Evolutionary conservation across 805 yeast genomes (phyloP), one percentile per base, ranked within the genome.

Genomic region (Lipomyces orientalis): DNA sequence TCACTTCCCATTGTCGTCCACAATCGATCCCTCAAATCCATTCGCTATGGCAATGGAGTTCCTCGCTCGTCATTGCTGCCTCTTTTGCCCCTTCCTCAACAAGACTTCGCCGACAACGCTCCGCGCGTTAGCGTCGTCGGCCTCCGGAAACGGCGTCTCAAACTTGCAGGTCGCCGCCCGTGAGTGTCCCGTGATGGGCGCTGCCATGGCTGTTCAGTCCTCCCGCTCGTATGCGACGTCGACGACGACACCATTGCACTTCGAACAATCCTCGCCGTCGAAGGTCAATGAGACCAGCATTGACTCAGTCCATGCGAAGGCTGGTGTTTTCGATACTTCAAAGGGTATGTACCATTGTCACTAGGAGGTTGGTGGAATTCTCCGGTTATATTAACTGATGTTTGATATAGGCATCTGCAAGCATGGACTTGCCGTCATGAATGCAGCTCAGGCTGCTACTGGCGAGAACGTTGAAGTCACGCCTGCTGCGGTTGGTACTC

Each of bases 161-260:
- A 46, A 46, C 37, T 61, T 75, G 33, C 84, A 84, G 58, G 75
- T 79, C 57, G 86, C 85, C 71, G 97, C 97, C 63, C 79, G 84
- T 56, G 85, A 84, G 68, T 93, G 98, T 79, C 98, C 98, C n/a
- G 90, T 93, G 64, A 90, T 93, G 90, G 91, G 91, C 34, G 87
- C 88, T 62, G 97, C 97, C 49, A 79, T 92, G 71, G 83, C 72
- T 31, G 63, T 62, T 19, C 72, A 66, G 54, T 19, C 60, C 6
- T 56, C 73, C n/a, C 58, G 73, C 29, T 33, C 64, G 46, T 71
- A 70, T 60, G 64, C 58, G 29, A 66, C 73, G 39, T 56, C 66
- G 39, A 62, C 73, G 31, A 51, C 62, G 37, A n/a, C n/a, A n/a
- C 73, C 75, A 10, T 62, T 58, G 14, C 60, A 55, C 22, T 65